Evolutionary conservation across 148 eudicot species (phyloP).

Genomic region (Rhododendron mucronatum): DNA sequence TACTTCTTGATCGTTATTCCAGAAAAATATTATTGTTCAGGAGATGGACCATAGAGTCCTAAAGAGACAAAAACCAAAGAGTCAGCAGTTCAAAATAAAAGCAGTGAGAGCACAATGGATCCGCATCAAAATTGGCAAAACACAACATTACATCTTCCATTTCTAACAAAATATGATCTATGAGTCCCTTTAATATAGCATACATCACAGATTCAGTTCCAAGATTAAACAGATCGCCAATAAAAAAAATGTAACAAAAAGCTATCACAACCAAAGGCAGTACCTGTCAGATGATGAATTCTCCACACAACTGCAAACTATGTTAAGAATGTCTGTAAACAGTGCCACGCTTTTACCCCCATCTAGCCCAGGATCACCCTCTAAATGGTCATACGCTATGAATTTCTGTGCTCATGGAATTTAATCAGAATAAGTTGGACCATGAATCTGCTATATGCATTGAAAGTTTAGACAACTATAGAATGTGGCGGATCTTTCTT

Average conservation of each 20-base stretch:
- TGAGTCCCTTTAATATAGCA: not conserved
- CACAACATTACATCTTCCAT: not conserved
- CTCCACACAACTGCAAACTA: slow-evolving; percentile 84
- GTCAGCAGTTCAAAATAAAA: not conserved
- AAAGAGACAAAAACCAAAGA: not conserved
- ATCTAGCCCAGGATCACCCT: slow-evolving; percentile 99
- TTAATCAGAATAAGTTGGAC: slow-evolving; percentile 11
- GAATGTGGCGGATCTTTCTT: slow-evolving; percentile 1
- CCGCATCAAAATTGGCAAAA: not conserved
- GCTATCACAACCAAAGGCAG: not conserved
- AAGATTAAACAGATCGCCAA: not conserved
- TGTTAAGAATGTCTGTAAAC: slow-evolving; percentile 73
- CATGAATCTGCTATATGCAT: not conserved
- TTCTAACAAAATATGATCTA: not conserved
- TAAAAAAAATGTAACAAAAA: not conserved
- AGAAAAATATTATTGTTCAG: not conserved
- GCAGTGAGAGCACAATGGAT: not conserved
- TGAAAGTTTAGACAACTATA: not conserved
- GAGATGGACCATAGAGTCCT: not conserved
- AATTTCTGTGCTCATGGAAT: slow-evolving; percentile 64
- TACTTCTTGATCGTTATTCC: not conserved
- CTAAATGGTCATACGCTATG: slow-evolving; percentile 90
- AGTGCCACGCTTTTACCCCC: slow-evolving; percentile 68
- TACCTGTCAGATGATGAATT: slow-evolving; percentile 95
- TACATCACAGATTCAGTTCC: not conserved